Conservation (phyloP, 139 green algal genomes). For the Astrephomene gubernaculifera region DNA sequence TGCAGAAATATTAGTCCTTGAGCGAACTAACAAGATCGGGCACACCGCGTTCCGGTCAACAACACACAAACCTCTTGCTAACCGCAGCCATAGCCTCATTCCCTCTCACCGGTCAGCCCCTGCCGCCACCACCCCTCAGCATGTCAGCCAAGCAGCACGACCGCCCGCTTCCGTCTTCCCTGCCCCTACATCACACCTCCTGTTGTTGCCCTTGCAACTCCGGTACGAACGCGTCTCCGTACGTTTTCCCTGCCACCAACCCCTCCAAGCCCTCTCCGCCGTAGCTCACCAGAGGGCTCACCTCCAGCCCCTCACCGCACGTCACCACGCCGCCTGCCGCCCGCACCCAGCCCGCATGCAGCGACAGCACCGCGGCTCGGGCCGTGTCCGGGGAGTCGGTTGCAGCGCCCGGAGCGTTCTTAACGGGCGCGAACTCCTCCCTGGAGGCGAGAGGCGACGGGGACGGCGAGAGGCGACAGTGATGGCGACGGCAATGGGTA, state of each 20-base stretch:
- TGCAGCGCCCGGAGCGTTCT: conserved; percentile 79
- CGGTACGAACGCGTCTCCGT: not conserved
- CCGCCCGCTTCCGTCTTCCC: too few relatives aligned
- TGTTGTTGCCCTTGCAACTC: too few relatives aligned
- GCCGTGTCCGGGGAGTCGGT: conserved; percentile 90
- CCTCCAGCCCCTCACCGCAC: conserved; percentile 70
- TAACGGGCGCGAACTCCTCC: conserved; percentile 92
- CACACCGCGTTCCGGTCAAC: too few relatives aligned
- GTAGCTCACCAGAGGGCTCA: conserved; percentile 81
- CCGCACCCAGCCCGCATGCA: conserved; percentile 72
- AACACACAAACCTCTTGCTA: too few relatives aligned
- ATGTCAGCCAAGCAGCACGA: too few relatives aligned
- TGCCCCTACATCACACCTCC: too few relatives aligned
- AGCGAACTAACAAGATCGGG: too few relatives aligned
- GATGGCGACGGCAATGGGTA: not conserved
- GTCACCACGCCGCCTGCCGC: conserved; percentile 25
- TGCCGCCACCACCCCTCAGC: too few relatives aligned
- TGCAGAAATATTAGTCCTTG: too few relatives aligned
- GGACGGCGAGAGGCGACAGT: not conserved
- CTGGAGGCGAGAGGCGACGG: not conserved
- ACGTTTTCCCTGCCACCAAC: not conserved
- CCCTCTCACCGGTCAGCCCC: too few relatives aligned
- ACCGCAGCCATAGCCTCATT: too few relatives aligned
- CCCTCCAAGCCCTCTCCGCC: conserved; percentile 79
- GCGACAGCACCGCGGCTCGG: conserved; percentile 72